Conservation (phyloP, 192 early-diverging fungal species). For the Backusella liffmaniae region DNA sequence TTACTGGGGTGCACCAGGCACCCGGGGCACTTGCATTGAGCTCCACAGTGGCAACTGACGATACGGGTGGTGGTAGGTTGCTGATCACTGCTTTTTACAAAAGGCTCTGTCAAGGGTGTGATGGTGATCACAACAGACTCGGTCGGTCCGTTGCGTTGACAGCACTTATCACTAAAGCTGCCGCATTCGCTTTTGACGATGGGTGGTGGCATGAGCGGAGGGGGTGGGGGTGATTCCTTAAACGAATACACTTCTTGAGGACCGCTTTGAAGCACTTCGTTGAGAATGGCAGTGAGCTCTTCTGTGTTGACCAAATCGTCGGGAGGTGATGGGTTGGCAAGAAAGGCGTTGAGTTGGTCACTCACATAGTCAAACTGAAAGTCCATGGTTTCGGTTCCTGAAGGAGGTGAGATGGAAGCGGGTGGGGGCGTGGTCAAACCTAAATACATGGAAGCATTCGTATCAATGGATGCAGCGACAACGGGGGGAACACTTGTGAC, state of each 20-base stretch:
- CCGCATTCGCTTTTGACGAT: slow-evolving; percentile 8
- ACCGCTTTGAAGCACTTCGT: slow-evolving; percentile 16
- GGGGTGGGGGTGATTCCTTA: neutral
- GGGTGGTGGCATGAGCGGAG: neutral
- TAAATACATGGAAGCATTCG: neutral
- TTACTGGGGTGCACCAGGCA: slow-evolving; percentile 27
- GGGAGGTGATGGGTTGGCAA: neutral
- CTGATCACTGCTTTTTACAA: neutral
- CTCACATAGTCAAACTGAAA: slow-evolving; percentile 14
- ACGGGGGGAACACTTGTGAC: neutral
- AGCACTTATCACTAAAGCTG: neutral
- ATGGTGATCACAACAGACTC: slow-evolving; percentile 22
- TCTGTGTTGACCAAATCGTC: slow-evolving; percentile 13
- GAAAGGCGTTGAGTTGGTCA: neutral
- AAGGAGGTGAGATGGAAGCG: neutral
- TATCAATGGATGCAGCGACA: neutral
- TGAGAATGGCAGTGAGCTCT: slow-evolving; percentile 24
- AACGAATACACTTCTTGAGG: neutral
- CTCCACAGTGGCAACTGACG: slow-evolving; percentile 21
- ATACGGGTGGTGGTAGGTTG: slow-evolving; percentile 13
- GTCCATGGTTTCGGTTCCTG: neutral
- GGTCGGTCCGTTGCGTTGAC: neutral
- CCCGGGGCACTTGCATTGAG: slow-evolving; percentile 14
- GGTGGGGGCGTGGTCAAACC: neutral
- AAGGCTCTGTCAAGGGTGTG: slow-evolving; percentile 2